Percentiles rank a stretch among this genome's conserved stretches.
These are phyloP conservation scores for Fragilaria crotonensis DNA, from an alignment of 108 stramenopile genomes.

Conservation along the genomic window DNA sequence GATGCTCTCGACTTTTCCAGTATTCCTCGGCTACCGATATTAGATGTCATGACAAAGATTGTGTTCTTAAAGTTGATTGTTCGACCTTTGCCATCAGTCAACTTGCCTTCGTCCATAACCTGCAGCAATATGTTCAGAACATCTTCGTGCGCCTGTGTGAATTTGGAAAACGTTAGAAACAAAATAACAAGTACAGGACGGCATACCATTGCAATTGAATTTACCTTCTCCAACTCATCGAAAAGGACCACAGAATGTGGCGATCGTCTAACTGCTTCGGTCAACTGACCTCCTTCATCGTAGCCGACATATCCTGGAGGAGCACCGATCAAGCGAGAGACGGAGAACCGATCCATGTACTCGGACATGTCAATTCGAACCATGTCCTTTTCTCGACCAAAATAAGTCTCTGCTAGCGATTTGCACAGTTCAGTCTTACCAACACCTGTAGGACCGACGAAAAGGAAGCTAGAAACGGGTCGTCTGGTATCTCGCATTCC, in stretches of 20 bases:
- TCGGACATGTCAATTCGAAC: constrained; percentile 91
- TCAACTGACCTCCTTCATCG: constrained; percentile 95
- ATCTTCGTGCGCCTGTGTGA: constrained; percentile 90
- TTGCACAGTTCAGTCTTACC: constrained; percentile 89
- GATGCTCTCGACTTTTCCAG: constrained; percentile 50
- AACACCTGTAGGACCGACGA: constrained; percentile 90
- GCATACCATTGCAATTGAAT: not conserved
- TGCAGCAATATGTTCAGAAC: constrained; percentile 90
- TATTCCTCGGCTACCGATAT: constrained; percentile 86
- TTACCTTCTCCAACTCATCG: constrained; percentile 41
- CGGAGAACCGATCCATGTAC: constrained; percentile 93
- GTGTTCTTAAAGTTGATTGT: constrained; percentile 91
- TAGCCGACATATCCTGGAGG: constrained; percentile 93
- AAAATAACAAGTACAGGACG: not conserved
- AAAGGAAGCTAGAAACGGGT: constrained; percentile 81
- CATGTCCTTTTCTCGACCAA: constrained; percentile 78
- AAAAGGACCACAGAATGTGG: constrained; percentile 72
- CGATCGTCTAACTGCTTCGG: constrained; percentile 83
- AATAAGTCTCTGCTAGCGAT: constrained; percentile 78
- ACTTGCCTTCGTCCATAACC: constrained; percentile 91
- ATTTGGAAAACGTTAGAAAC: not conserved
- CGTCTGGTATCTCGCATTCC: constrained; percentile 67
- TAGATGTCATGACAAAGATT: constrained; percentile 94
- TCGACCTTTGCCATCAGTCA: constrained; percentile 94
- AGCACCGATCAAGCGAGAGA: constrained; percentile 84